Conservation (phyloP, 768 basidiomycete genomes). For the Chalciporus pseudorubinellus region DNA sequence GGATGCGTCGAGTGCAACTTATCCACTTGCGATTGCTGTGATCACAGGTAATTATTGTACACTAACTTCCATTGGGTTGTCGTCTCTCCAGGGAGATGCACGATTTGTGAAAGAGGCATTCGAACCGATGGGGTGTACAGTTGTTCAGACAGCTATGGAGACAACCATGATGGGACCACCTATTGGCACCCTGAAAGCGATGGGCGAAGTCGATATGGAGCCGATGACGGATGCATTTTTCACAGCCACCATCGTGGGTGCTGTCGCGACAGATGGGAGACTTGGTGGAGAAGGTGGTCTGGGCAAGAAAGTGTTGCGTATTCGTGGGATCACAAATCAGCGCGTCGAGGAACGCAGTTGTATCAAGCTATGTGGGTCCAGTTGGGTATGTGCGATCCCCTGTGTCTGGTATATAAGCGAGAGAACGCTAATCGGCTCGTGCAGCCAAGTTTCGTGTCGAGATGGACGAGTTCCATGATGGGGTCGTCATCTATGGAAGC, state of each 20-base stretch:
- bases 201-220: conserved; percentile 86
- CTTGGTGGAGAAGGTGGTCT: conserved; percentile 31
- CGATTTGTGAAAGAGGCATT: conserved; percentile 91
- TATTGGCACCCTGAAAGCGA: conserved; percentile 68
- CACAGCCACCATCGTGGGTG: conserved; percentile 90
- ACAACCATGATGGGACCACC: conserved; percentile 93
- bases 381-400: conserved; percentile 54
- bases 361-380: conserved; percentile 96
- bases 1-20: conserved; percentile 94
- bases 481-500: conserved; percentile 84
- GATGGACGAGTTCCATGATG: conserved; percentile 89
- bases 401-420: too few species aligned
- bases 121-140: conserved; percentile 91
- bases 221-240: conserved; percentile 99
- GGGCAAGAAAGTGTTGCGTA: conserved; percentile 59
- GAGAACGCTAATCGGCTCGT: neutral
- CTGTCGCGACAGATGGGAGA: conserved; percentile 67
- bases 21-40: conserved; percentile 94
- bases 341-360: conserved; percentile 98
- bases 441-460: conserved; percentile 92
- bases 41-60: conserved; percentile 97
- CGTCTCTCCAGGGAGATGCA: conserved; percentile 96
- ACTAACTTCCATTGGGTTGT: conserved; percentile 85
- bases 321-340: conserved; percentile 95
- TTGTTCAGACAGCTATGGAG: conserved; percentile 81